Conservation (phyloP, 1,284 basidiomycete genomes). For the Exobasidium cylindrosporum region DNA sequence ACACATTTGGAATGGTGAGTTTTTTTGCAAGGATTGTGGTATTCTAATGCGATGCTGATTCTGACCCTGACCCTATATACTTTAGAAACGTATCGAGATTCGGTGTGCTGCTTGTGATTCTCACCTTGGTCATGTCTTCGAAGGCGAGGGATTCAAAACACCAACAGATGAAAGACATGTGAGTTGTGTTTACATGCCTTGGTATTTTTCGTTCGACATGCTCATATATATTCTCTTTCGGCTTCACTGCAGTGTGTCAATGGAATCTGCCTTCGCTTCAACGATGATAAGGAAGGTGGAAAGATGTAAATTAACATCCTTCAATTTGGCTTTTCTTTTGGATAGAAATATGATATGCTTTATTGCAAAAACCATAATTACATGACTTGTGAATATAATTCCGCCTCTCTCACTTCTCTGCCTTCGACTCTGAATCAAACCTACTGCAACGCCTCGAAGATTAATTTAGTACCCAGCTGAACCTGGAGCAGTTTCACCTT, state of each 20-base stretch:
- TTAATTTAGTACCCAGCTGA: conserved; percentile 9
- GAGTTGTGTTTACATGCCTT: not conserved
- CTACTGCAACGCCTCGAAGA: not conserved
- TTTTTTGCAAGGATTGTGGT: no score
- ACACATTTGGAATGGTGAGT: conserved; percentile 56
- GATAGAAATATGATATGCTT: not conserved
- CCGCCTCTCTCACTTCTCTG: not conserved
- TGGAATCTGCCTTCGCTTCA: conserved; percentile 15
- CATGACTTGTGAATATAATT: not conserved
- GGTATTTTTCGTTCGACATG: not conserved
- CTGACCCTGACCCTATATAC: not conserved
- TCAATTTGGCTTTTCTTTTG: not conserved
- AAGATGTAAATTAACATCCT: not conserved
- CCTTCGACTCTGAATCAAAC: not conserved
- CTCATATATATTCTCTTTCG: not conserved
- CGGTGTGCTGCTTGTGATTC: conserved; percentile 75
- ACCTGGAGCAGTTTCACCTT: conserved; percentile 14
- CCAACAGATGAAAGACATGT: conserved; percentile 65
- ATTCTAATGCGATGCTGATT: not conserved
- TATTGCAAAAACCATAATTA: not conserved
- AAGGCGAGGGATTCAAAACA: conserved; percentile 68
- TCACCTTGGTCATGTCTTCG: conserved; percentile 90
- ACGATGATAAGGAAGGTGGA: conserved; percentile 10
- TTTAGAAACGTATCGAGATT: conserved; percentile 65
- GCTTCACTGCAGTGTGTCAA: conserved; percentile 10